Evolutionary conservation across 2,329 filamentous ascomycete species (phyloP).

Genomic region (Amphichorda felina): DNA sequence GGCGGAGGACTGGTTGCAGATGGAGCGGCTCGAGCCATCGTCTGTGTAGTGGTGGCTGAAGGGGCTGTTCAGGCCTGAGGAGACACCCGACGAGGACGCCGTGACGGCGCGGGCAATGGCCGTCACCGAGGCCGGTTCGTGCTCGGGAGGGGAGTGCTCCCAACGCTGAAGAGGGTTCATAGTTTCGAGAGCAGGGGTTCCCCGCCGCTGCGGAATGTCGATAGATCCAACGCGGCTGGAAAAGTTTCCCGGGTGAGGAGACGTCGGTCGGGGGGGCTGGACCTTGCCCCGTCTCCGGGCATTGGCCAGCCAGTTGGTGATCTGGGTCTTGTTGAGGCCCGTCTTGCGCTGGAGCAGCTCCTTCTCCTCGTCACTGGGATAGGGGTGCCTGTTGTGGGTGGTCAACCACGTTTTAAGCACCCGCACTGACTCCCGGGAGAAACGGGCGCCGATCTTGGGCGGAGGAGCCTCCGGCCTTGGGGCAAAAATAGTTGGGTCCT

Average conservation of each 20-base stretch:
- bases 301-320: constrained; percentile 88
- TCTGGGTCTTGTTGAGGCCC: constrained; percentile 71
- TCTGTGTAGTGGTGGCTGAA: constrained; percentile 46
- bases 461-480: constrained; percentile 24
- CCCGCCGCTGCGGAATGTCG: constrained; percentile 56
- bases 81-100: constrained; percentile 35
- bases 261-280: constrained; percentile 53
- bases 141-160: constrained; percentile 45
- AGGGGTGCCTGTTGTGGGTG: constrained; percentile 70
- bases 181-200: constrained; percentile 38
- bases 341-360: constrained; percentile 67
- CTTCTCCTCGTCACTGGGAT: constrained; percentile 80
- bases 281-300: constrained; percentile 74
- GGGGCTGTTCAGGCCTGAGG: constrained; percentile 45
- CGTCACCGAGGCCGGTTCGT: constrained; percentile 48
- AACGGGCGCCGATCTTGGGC: constrained; percentile 61
- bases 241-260: constrained; percentile 52
- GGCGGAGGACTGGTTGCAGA: constrained; percentile 46
- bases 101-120: constrained; percentile 47
- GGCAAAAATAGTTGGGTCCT: constrained; percentile 3
- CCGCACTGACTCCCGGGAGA: constrained; percentile 70
- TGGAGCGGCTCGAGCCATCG: constrained; percentile 45
- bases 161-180: constrained; percentile 49
- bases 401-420: constrained; percentile 78
- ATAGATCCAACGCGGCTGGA: constrained; percentile 47